A percentile compares a stretch with the other conserved stretches of the same genome.
Evolutionary conservation across 768 basidiomycete species (phyloP).

Genomic region (Harrya chromipes): DNA sequence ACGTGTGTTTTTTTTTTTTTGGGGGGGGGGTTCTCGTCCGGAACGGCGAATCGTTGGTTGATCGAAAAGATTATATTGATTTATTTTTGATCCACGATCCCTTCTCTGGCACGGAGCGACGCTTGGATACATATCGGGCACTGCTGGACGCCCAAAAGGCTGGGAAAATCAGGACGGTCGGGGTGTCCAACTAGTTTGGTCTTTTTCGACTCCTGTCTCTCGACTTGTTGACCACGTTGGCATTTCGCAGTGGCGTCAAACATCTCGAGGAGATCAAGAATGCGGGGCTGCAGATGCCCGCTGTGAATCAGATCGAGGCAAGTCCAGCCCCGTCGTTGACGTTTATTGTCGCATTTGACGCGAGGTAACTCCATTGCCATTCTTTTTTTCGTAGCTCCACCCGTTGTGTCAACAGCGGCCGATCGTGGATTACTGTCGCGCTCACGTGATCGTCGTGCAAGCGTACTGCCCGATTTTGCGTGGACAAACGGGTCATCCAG

Average conservation of each 20-base stretch:
- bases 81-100: constrained; percentile 81
- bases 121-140: constrained; percentile 71
- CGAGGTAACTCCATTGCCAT: constrained; percentile 9
- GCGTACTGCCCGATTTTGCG: constrained; percentile 78
- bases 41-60: not conserved
- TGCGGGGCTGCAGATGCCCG: constrained; percentile 60
- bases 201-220: not conserved
- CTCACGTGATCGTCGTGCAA: constrained; percentile 58
- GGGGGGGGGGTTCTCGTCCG: too few species aligned
- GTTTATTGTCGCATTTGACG: not conserved
- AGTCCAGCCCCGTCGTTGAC: constrained; percentile 6
- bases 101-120: constrained; percentile 54
- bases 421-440: constrained; percentile 71
- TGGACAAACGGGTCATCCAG: constrained; percentile 50
- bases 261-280: constrained; percentile 73
- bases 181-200: constrained; percentile 80
- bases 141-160: constrained; percentile 56
- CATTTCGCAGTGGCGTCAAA: constrained; percentile 52
- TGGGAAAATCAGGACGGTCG: constrained; percentile 70
- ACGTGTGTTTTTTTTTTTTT: not conserved
- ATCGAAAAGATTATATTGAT: constrained; percentile 55
- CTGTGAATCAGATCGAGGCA: constrained; percentile 84
- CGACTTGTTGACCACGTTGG: not conserved
- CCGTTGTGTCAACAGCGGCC: constrained; percentile 79
- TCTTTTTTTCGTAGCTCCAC: constrained; percentile 51